phyloP scores from a whole-genome alignment of 257 asterid genomes.

The Eucommia ulmoides region DNA sequence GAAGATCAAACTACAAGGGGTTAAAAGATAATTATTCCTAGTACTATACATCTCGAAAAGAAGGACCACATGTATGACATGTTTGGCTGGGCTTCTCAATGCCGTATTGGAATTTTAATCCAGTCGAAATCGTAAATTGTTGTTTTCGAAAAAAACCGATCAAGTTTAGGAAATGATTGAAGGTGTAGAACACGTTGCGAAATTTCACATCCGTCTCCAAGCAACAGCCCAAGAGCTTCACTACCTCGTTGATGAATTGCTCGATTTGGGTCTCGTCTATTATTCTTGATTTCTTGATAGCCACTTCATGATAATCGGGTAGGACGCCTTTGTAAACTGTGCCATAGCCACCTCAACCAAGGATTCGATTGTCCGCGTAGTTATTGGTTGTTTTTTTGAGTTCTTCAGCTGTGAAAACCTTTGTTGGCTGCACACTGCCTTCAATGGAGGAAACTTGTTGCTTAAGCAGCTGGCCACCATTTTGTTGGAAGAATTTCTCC shows the following conservation, averaged over 20 bases:
- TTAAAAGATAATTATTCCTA: too few species aligned
- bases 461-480: constrained; percentile 51
- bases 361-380: constrained; percentile 45
- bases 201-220: constrained; percentile 64
- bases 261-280: constrained; percentile 55
- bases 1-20: too few species aligned
- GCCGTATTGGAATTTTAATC: constrained; percentile 42
- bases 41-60: too few species aligned
- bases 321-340: constrained; percentile 59
- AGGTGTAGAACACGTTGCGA: too few species aligned
- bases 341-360: constrained; percentile 73
- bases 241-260: constrained; percentile 69
- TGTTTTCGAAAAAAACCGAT: too few species aligned
- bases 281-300: constrained; percentile 52
- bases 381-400: constrained; percentile 43
- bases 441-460: constrained; percentile 42
- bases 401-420: constrained; percentile 53
- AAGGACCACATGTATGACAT: too few species aligned
- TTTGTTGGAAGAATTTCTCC: constrained; percentile 60
- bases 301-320: constrained; percentile 38
- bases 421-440: constrained; percentile 27
- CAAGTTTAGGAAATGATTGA: too few species aligned
- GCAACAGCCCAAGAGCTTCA: too few species aligned
- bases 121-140: constrained; percentile 63
- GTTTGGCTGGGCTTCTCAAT: constrained; percentile 73